A percentile compares a stretch with the other conserved stretches of the same genome.
phyloP scores from a whole-genome alignment of 1,139 yeast genomes.

The Sugiyamaella novakii region DNA sequence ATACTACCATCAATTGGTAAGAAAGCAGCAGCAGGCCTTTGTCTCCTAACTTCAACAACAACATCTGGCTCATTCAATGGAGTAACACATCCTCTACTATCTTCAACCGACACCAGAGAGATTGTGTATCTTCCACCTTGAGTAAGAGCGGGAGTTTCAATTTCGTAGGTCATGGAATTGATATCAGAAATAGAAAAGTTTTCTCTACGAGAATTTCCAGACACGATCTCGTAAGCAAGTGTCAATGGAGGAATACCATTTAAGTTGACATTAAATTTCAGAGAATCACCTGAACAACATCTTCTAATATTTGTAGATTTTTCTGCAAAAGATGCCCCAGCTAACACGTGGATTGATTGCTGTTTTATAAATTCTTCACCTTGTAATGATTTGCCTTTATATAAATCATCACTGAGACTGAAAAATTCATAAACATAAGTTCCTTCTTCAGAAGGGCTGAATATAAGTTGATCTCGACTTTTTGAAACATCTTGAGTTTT shows the following conservation, averaged over 20 bases:
- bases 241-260: slow-evolving; percentile 80
- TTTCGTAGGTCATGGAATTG: slow-evolving; percentile 40
- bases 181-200: slow-evolving; percentile 51
- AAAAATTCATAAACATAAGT: slow-evolving; percentile 72
- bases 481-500: slow-evolving; percentile 35
- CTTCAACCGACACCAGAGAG: slow-evolving; percentile 64
- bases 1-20: slow-evolving; percentile 43
- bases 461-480: slow-evolving; percentile 57
- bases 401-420: slow-evolving; percentile 43
- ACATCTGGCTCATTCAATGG: slow-evolving; percentile 63
- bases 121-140: slow-evolving; percentile 73
- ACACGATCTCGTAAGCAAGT: slow-evolving; percentile 66
- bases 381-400: slow-evolving; percentile 37
- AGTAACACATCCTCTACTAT: slow-evolving; percentile 73
- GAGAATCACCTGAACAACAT: slow-evolving; percentile 51
- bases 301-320: slow-evolving; percentile 23
- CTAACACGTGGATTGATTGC: slow-evolving; percentile 43
- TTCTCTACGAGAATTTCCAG: slow-evolving; percentile 47
- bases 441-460: slow-evolving; percentile 82
- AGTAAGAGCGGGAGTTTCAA: slow-evolving; percentile 56
- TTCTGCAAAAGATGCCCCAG: slow-evolving; percentile 43
- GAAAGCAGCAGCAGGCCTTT: slow-evolving; percentile 61
- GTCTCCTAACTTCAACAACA: slow-evolving; percentile 63
- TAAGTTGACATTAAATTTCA: slow-evolving; percentile 57
- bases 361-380: slow-evolving; percentile 37